Base-by-base conservation (phyloP, 345 rosid species). In the Dipteronia dyeriana region DNA sequence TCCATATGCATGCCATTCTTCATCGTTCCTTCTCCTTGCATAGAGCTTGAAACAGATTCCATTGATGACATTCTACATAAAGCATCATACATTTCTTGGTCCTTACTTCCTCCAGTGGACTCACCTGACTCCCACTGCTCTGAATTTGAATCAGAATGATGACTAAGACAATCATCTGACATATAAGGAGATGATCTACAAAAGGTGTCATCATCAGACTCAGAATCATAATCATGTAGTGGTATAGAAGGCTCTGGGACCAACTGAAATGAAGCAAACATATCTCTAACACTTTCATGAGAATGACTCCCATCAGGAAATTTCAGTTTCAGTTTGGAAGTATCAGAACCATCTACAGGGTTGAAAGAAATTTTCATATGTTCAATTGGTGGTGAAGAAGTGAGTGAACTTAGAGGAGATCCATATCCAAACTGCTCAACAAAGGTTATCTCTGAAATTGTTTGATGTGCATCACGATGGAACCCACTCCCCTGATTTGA, bases 341-440 rank as follows among this genome's bases (percentile, higher is more conserved):
- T 81, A 78, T 88, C 92, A 75, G 85, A 74, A 70, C 89, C 87
- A 86, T 88, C 85, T 14, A 85, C 65, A 45, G 93, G 97, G 70
- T 60, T 93, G 87, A 94, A 94, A 82, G 97, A 92, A 81, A 96
- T 85, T 79, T 88, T 92, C 98, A 96, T 96, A 80, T 87, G 97
- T 68, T 91, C 93, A 65, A 96, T 88, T 66, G 98, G 97, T 19
- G 99, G 98, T 23, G 99, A 96, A 71, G 97, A 88, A 22, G 91
- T 82, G 61, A 82, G 77, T 65, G 90, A 87, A 82, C 83, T 84
- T 69, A 76, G 62, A 70, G 82, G 74, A 82, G 86, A 77, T 76
- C 80, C 84, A 47, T 49, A 73, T 77, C 84, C 87, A 76, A 86
- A 82, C 79, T 70, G 85, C 62, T 82, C 88, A 26, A 61, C 49